A percentile compares a stretch with the other conserved stretches of the same genome.
Conservation (phyloP, 352 stramenopile genomes). For the Phytophthora meadii region DNA sequence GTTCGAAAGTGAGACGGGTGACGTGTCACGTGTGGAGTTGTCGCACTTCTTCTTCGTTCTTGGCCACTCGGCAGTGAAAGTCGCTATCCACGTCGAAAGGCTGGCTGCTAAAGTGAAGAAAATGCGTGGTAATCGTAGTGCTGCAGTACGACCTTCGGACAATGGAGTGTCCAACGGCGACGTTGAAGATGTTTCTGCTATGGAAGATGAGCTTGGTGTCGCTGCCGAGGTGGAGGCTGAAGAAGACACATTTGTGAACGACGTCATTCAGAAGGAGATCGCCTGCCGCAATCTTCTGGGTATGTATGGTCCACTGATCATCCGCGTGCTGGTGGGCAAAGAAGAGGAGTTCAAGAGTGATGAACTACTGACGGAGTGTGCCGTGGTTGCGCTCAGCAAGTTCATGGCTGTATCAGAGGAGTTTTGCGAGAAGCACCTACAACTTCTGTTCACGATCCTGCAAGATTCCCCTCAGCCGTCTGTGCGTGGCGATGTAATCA, state of each 20-base stretch:
- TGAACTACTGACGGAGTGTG: slow-evolving; percentile 90
- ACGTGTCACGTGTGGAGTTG: slow-evolving; percentile 77
- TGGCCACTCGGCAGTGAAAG: slow-evolving; percentile 94
- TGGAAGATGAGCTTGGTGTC: slow-evolving; percentile 94
- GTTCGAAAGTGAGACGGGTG: slow-evolving; percentile 72
- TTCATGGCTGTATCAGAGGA: slow-evolving; percentile 97
- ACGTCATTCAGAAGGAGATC: slow-evolving; percentile 93
- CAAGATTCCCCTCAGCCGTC: slow-evolving; percentile 69
- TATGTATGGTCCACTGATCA: slow-evolving; percentile 91
- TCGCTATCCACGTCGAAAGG: slow-evolving; percentile 95
- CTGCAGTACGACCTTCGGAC: slow-evolving; percentile 24
- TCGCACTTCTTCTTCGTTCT: slow-evolving; percentile 96
- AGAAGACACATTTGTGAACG: slow-evolving; percentile 93
- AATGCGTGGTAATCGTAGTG: slow-evolving; percentile 75
- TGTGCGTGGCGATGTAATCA: slow-evolving; percentile 96
- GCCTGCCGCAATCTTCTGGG: slow-evolving; percentile 93
- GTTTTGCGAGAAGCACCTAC: slow-evolving; percentile 96
- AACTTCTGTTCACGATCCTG: slow-evolving; percentile 95
- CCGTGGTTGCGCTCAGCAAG: slow-evolving; percentile 97
- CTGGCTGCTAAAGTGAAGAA: slow-evolving; percentile 88
- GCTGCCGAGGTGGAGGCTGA: slow-evolving; percentile 90
- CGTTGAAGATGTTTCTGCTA: slow-evolving; percentile 78
- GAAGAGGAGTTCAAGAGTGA: slow-evolving; percentile 69
- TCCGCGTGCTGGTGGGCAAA: slow-evolving; percentile 79
- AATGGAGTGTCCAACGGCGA: slow-evolving; percentile 40